Evolutionary conservation across 2,329 filamentous ascomycete species (phyloP).

Genomic region (Fusarium neocosmosporiellum): DNA sequence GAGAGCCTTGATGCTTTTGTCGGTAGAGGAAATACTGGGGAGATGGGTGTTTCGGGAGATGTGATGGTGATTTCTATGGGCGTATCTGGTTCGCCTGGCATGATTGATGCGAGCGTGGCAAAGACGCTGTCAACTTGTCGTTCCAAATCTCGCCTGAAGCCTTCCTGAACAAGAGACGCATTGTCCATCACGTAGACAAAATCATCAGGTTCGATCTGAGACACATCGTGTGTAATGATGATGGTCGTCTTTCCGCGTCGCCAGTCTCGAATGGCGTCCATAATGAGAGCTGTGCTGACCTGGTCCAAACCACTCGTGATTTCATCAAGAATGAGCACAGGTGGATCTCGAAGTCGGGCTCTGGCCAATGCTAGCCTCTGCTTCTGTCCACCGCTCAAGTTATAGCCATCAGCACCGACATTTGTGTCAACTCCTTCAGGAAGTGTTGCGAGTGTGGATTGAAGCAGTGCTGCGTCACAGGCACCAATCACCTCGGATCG

Average conservation of each 20-base stretch:
- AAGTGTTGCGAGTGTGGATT: conserved; percentile 73
- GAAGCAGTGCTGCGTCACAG: conserved; percentile 75
- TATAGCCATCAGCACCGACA: conserved; percentile 75
- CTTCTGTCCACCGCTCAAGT: conserved; percentile 85
- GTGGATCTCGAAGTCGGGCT: conserved; percentile 79
- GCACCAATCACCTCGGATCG: conserved; percentile 69
- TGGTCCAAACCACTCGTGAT: conserved; percentile 87
- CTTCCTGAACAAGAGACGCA: conserved; percentile 75
- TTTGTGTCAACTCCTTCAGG: conserved; percentile 78
- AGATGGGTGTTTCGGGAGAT: conserved; percentile 21
- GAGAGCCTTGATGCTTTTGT: conserved; percentile 29
- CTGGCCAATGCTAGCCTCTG: conserved; percentile 86
- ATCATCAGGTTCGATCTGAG: conserved; percentile 77
- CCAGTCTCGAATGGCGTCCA: conserved; percentile 83
- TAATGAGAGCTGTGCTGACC: conserved; percentile 73
- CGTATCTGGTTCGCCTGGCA: background rate
- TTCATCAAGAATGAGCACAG: conserved; percentile 88
- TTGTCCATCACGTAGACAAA: conserved; percentile 84
- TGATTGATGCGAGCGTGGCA: conserved; percentile 51
- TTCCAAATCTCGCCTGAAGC: conserved; percentile 68
- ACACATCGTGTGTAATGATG: conserved; percentile 90
- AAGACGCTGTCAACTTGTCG: conserved; percentile 58
- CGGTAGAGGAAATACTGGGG: conserved; percentile 11
- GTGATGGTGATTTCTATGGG: conserved; percentile 26
- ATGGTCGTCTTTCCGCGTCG: conserved; percentile 86